Conservation (phyloP, 257 asterid species). For the Fraxinus quadrangulata region DNA sequence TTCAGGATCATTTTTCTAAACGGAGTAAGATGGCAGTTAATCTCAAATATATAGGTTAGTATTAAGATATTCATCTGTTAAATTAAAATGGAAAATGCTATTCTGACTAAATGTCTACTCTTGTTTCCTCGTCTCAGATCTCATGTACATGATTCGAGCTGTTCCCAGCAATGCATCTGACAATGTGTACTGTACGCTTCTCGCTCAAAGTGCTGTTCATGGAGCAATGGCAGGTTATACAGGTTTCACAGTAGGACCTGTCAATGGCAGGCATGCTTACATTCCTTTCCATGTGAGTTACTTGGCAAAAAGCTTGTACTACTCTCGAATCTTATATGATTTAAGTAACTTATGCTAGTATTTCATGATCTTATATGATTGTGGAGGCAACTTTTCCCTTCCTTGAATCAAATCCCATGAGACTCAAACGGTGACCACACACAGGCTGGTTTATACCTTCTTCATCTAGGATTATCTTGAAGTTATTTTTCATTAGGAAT, state of each 20-base stretch:
- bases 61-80: not conserved
- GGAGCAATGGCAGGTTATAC: constrained; percentile 99
- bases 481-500: not conserved
- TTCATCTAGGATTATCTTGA: not conserved
- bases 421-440: not conserved
- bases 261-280: constrained; percentile 68
- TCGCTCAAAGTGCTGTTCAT: constrained; percentile 91
- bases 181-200: constrained; percentile 89
- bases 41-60: constrained; percentile 87
- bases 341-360: not conserved
- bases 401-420: no score
- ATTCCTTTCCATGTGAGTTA: constrained; percentile 81
- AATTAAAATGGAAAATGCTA: not conserved
- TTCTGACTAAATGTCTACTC: not conserved
- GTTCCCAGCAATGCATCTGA: constrained; percentile 89
- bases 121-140: constrained; percentile 52
- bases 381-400: no score
- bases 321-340: not conserved
- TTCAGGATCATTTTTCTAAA: constrained; percentile 74
- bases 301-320: not conserved
- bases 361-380: not conserved
- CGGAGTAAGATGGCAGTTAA: constrained; percentile 58
- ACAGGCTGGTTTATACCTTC: not conserved
- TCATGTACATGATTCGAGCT: constrained; percentile 92
- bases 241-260: constrained; percentile 75